Evolutionary conservation across 169 alveolate genomes (phyloP), one percentile per base, ranked within the genome.

Genomic region (Eimeria praecox): DNA sequence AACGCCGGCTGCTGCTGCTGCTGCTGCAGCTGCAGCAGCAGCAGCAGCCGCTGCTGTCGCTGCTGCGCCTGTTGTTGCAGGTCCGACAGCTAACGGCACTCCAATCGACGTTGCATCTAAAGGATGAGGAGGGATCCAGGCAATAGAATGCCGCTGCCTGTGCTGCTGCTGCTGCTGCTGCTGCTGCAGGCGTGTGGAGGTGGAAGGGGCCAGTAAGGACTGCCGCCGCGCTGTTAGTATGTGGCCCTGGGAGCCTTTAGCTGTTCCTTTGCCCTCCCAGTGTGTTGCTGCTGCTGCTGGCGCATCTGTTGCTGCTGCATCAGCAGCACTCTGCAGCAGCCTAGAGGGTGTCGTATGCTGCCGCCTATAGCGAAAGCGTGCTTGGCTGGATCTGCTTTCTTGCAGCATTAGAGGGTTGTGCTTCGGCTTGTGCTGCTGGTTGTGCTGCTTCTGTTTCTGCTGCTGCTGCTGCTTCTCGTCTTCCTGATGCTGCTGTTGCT

Each of bases 11-110:
- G 92, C 92, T 16, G 92, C 92, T 20, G 92, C 56, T 0, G 90
- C 71, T 8, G 90, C 90, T 0, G 92, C 92, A 0, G 92, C 78
- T 16, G 92, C 92, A 52, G 92, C 92, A 14, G 92, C 92, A 52
- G 92, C 92, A 14, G 92, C 92, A 0, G 92, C 78, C 2, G 92
- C 92, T 8, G 92, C 92, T 20, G 92, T 27, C 5, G 92, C 56
- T 56, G 90, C 90, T n/a, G 90, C 90, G 5, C 46, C 75, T 27
- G 90, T 49, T 49, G 66, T 52, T 82, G 90, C 69, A 16, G 52
- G 33, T 52, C 75, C 66, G 18, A 42, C 33, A 27, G 64, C 87
- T 42, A 44, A n/a, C 3, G 59, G 62, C 64, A 0, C 42, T 27
- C 59, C 62, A 8, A 27, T 42, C 38, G 33, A 22, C 18, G 33